Evolutionary conservation across 1,284 basidiomycete species (phyloP).

Genomic region (Papiliotrema fonsecae): DNA sequence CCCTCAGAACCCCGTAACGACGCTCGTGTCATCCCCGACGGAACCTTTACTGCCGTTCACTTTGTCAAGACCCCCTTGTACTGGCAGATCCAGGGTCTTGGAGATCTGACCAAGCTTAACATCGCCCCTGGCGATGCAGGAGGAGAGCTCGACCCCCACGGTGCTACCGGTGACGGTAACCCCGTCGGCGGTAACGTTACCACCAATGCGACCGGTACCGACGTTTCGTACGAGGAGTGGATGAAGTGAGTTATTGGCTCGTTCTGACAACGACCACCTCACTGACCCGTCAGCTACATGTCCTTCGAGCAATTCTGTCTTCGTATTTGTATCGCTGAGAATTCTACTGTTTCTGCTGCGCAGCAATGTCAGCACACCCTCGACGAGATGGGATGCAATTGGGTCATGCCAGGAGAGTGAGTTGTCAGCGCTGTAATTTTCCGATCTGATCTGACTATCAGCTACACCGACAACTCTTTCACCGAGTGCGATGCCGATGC

Average conservation of each 20-base stretch:
- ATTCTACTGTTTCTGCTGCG: conserved; percentile 40
- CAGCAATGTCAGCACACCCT: conserved; percentile 45
- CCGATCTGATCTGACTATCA: conserved; percentile 5
- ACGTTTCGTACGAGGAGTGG: conserved; percentile 54
- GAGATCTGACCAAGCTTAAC: conserved; percentile 51
- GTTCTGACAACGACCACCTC: neutral
- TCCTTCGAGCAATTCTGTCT: conserved; percentile 48
- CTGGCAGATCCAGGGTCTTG: conserved; percentile 50
- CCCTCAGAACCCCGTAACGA: conserved; percentile 50
- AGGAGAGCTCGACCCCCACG: conserved; percentile 53
- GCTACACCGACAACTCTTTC: conserved; percentile 48
- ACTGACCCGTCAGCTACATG: conserved; percentile 41
- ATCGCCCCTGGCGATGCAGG: conserved; percentile 48
- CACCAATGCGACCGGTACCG: conserved; percentile 50
- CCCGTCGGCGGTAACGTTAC: conserved; percentile 55
- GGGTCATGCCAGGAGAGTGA: conserved; percentile 49
- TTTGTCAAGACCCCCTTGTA: conserved; percentile 53
- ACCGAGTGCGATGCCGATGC: conserved; percentile 48
- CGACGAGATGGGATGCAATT: conserved; percentile 49
- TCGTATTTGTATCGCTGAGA: conserved; percentile 48
- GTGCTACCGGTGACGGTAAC: conserved; percentile 51
- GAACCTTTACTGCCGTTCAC: conserved; percentile 51
- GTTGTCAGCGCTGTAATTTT: neutral
- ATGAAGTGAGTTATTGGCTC: conserved; percentile 40
- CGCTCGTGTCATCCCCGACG: conserved; percentile 52